Conservation (phyloP, 1,284 basidiomycete species). For the Trichosporon coremiiforme region DNA sequence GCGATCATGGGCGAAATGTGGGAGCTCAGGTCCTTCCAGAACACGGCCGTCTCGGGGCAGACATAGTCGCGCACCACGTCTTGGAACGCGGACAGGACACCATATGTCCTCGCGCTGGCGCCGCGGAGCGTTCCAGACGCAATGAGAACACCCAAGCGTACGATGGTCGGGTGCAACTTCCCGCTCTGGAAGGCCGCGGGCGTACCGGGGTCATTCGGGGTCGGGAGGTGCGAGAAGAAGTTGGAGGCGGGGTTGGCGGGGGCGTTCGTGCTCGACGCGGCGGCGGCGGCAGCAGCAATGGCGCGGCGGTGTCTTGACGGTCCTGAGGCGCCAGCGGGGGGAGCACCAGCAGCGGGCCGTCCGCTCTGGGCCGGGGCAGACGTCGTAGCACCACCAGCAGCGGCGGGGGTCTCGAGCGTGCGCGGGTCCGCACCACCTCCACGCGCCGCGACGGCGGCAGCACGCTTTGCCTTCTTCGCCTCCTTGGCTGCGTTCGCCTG, state of each 20-base stretch:
- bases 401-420: constrained; percentile 16
- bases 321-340: constrained; percentile 7
- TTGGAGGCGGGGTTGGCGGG: constrained; percentile 28
- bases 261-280: constrained; percentile 32
- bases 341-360: background rate
- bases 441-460: constrained; percentile 51
- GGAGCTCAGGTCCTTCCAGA: constrained; percentile 54
- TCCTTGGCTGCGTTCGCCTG: constrained; percentile 47
- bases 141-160: constrained; percentile 54
- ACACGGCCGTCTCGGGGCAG: constrained; percentile 50
- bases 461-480: constrained; percentile 54
- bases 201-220: constrained; percentile 42
- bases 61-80: constrained; percentile 56
- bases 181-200: constrained; percentile 37
- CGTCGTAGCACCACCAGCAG: constrained; percentile 5
- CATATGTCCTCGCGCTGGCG: constrained; percentile 58
- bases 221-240: constrained; percentile 70
- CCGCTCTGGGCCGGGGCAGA: background rate
- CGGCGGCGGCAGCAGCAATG: constrained; percentile 26
- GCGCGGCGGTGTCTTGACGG: constrained; percentile 30
- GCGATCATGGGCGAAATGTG: constrained; percentile 57
- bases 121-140: constrained; percentile 52
- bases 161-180: constrained; percentile 53
- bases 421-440: constrained; percentile 21
- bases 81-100: constrained; percentile 58